A percentile compares a stretch with the other conserved stretches of the same genome.
Conservation (phyloP, 179 eudicot genomes). For the Drosera spatulata region DNA sequence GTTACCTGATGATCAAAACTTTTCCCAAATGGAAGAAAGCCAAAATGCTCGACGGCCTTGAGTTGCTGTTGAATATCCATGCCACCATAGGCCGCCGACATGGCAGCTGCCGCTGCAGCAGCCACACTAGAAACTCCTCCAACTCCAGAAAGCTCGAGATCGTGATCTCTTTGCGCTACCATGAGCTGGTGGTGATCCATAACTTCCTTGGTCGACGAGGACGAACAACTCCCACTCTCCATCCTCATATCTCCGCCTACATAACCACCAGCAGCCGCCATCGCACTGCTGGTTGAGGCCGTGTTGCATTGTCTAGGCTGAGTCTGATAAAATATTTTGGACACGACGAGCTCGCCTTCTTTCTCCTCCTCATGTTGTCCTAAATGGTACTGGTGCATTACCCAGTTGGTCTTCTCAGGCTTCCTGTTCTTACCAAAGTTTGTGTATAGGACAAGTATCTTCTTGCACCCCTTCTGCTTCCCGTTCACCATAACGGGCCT, state of each 20-base stretch:
- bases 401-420: constrained; percentile 91
- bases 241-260: constrained; percentile 20
- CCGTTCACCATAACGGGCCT: constrained; percentile 41
- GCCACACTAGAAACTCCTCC: constrained; percentile 20
- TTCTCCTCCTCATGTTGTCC: constrained; percentile 72
- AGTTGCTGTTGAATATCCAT: constrained; percentile 48
- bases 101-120: constrained; percentile 6
- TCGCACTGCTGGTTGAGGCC: neutral
- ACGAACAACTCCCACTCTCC: constrained; percentile 40
- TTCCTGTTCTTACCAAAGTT: constrained; percentile 80
- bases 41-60: constrained; percentile 14
- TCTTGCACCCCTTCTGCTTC: constrained; percentile 55
- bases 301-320: constrained; percentile 73
- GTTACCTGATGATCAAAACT: constrained; percentile 36
- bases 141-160: constrained; percentile 11
- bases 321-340: constrained; percentile 86
- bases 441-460: constrained; percentile 80
- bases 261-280: too few relatives aligned
- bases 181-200: constrained; percentile 1
- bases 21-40: constrained; percentile 48
- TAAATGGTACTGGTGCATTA: constrained; percentile 90
- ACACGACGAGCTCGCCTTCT: constrained; percentile 74
- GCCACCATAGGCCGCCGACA: constrained; percentile 14
- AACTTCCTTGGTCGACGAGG: constrained; percentile 34
- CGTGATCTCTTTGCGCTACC: constrained; percentile 16